Conservation (phyloP, 208 protist genomes). For the Balamuthia mandrillaris region DNA sequence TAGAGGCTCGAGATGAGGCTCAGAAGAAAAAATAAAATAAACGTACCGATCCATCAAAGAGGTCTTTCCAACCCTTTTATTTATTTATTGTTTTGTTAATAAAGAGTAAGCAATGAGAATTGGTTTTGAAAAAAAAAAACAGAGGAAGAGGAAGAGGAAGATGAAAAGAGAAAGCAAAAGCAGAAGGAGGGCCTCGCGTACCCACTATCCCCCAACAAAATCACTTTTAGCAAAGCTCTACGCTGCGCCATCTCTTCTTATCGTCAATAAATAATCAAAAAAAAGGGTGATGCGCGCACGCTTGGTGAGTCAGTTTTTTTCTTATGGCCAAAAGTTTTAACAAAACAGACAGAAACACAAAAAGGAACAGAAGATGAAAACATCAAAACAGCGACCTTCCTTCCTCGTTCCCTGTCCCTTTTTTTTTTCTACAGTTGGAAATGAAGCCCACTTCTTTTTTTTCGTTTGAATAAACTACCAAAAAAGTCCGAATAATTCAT, state of each 20-base stretch:
- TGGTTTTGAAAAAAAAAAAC: background rate
- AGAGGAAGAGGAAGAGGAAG: background rate
- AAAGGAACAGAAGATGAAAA: too few relatives aligned
- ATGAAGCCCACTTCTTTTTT: too few relatives aligned
- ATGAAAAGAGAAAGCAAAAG: background rate
- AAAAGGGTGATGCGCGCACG: background rate
- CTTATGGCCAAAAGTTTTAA: background rate
- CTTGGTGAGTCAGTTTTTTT: background rate
- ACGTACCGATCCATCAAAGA: conserved; percentile 71
- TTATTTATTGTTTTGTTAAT: background rate
- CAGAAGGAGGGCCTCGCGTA: background rate
- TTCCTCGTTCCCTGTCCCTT: background rate
- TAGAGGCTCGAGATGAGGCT: background rate
- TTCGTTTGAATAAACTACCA: too few relatives aligned
- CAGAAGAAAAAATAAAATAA: background rate
- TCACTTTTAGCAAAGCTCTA: conserved; percentile 46
- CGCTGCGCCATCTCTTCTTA: background rate
- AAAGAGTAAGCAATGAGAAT: background rate
- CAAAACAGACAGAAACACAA: background rate
- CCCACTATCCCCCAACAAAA: conserved; percentile 49
- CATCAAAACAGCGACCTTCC: too few relatives aligned
- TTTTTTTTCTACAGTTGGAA: background rate
- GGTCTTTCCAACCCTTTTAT: conserved; percentile 66
- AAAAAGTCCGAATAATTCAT: too few relatives aligned
- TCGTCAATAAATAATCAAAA: background rate